A percentile compares a stretch with the other conserved stretches of the same genome.
Conservation (phyloP, 164 flowering plant genomes). For the Chimonanthus salicifolius region DNA sequence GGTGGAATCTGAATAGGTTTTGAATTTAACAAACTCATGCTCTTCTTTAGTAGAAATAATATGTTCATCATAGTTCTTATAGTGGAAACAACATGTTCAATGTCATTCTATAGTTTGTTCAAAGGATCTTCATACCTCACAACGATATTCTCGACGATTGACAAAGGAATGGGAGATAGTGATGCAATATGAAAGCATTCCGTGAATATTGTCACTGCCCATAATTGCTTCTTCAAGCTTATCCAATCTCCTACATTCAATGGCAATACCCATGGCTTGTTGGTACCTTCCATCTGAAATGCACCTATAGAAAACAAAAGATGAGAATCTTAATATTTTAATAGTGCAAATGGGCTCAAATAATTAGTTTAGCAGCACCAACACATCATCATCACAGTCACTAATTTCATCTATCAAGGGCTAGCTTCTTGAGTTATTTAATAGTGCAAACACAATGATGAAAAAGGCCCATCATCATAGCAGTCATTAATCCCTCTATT, state of each 20-base stretch:
- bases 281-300: slow-evolving; percentile 83
- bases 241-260: slow-evolving; percentile 94
- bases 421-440: no score
- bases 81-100: no score
- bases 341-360: background rate
- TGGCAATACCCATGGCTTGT: slow-evolving; percentile 97
- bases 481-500: no score
- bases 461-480: no score
- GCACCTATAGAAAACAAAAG: slow-evolving; percentile 55
- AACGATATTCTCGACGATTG: slow-evolving; percentile 79
- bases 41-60: no score
- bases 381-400: background rate
- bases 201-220: slow-evolving; percentile 80
- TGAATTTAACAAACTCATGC: no score
- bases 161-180: slow-evolving; percentile 81
- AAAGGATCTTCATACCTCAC: slow-evolving; percentile 50
- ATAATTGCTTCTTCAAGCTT: slow-evolving; percentile 92
- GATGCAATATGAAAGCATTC: slow-evolving; percentile 71
- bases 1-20: no score
- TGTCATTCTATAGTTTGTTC: no score
- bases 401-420: no score
- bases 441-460: no score
- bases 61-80: no score
- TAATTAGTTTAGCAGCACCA: background rate
- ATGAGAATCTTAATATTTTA: background rate